Percentiles rank a stretch among this genome's conserved stretches.
phyloP scores from a whole-genome alignment of 768 basidiomycete genomes.

The Lentinula detonsa region DNA sequence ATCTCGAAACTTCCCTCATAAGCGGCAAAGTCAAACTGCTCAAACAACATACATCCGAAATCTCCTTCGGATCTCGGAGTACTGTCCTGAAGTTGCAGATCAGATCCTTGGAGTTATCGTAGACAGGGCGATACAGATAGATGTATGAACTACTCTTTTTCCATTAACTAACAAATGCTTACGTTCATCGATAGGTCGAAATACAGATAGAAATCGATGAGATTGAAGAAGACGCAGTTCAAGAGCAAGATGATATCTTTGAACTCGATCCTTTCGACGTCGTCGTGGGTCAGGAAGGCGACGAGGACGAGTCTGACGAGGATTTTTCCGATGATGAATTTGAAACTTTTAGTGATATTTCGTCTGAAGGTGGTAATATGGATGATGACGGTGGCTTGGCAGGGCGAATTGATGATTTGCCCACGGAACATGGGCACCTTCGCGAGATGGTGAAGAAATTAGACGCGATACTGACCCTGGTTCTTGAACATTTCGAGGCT shows the following conservation, averaged over 20 bases:
- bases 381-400: slow-evolving; percentile 30
- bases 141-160: slow-evolving; percentile 40
- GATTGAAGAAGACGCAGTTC: slow-evolving; percentile 60
- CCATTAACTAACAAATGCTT: neutral
- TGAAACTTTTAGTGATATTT: slow-evolving; percentile 64
- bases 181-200: slow-evolving; percentile 61
- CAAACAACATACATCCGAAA: slow-evolving; percentile 93
- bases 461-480: slow-evolving; percentile 76
- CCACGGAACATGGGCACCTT: slow-evolving; percentile 59
- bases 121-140: slow-evolving; percentile 93
- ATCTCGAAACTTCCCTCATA: slow-evolving; percentile 85
- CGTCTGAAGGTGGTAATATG: slow-evolving; percentile 58
- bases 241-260: slow-evolving; percentile 54
- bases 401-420: slow-evolving; percentile 28
- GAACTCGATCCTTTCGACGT: slow-evolving; percentile 84
- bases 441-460: slow-evolving; percentile 89
- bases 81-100: slow-evolving; percentile 84
- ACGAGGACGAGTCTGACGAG: slow-evolving; percentile 51
- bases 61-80: slow-evolving; percentile 71
- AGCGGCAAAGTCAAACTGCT: slow-evolving; percentile 72
- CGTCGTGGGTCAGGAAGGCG: slow-evolving; percentile 71
- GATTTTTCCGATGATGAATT: slow-evolving; percentile 37
- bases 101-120: slow-evolving; percentile 82
- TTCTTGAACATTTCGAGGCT: slow-evolving; percentile 81
- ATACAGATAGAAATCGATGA: slow-evolving; percentile 96